phyloP scores from a whole-genome alignment of 208 protist species.

The Trypanosoma theileri region DNA sequence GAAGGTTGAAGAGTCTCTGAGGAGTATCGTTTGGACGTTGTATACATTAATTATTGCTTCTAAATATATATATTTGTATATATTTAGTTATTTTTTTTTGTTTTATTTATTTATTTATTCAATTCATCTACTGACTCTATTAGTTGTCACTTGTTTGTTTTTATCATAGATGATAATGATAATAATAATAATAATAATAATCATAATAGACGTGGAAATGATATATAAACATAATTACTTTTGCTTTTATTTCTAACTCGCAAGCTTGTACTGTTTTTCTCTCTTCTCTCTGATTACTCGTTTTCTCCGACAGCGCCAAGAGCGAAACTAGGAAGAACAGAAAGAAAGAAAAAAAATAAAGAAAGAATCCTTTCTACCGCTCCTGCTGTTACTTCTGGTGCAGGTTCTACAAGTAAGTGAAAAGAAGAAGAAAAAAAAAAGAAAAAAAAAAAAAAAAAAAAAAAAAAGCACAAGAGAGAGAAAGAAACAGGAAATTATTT shows the following conservation, averaged over 20 bases:
- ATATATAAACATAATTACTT: slow-evolving; percentile 2
- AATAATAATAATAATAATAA: background rate
- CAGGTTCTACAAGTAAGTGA: too few species aligned
- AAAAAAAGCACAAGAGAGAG: background rate
- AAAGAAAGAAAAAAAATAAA: background rate
- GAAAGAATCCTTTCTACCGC: too few species aligned
- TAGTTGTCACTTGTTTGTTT: background rate
- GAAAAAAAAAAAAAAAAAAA: background rate
- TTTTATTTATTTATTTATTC: too few species aligned
- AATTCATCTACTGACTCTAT: too few species aligned
- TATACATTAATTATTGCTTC: too few species aligned
- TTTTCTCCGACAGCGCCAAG: too few species aligned
- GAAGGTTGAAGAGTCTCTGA: background rate
- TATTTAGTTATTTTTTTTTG: too few species aligned
- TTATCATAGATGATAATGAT: too few species aligned
- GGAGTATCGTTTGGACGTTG: background rate
- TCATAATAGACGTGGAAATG: too few species aligned
- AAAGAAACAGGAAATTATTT: background rate
- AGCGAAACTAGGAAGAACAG: background rate
- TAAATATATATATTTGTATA: too few species aligned
- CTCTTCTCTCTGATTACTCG: background rate
- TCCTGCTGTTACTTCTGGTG: too few species aligned
- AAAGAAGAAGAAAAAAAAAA: background rate
- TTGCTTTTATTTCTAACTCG: too few species aligned
- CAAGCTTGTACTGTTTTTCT: background rate